Evolutionary conservation across 352 stramenopile genomes (phyloP).

Genomic region (Thalassiosira sp.): DNA sequence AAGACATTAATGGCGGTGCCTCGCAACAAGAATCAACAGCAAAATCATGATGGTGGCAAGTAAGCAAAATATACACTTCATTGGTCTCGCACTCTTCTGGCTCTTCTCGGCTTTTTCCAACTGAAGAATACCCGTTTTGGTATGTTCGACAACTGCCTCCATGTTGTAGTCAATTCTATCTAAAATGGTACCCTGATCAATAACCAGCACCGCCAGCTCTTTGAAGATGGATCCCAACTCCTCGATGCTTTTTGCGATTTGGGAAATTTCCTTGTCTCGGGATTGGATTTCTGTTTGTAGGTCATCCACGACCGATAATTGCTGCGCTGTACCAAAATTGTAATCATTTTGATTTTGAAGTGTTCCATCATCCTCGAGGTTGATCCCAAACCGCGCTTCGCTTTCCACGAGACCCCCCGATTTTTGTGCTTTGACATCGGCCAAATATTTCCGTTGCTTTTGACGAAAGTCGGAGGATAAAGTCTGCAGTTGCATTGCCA

Average conservation of each 20-base stretch:
- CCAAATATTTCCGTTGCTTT: conserved; percentile 97
- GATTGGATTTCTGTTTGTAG: conserved; percentile 91
- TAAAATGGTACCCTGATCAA: conserved; percentile 99
- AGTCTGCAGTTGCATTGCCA: conserved; percentile 96
- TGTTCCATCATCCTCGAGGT: conserved; percentile 57
- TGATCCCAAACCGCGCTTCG: conserved; percentile 89
- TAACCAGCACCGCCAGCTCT: conserved; percentile 98
- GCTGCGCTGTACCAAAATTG: conserved; percentile 89
- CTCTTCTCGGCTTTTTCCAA: conserved; percentile 98
- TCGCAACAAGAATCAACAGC: conserved; percentile 79
- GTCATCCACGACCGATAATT: conserved; percentile 96
- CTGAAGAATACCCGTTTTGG: conserved; percentile 97
- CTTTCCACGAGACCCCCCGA: conserved; percentile 84
- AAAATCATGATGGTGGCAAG: conserved; percentile 74
- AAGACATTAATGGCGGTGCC: conserved; percentile 57
- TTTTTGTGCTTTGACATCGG: conserved; percentile 95
- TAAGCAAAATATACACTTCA: conserved; percentile 86
- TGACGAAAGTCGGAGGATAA: conserved; percentile 95
- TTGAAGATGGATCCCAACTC: conserved; percentile 99
- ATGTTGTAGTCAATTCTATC: conserved; percentile 99
- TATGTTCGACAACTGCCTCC: conserved; percentile 99
- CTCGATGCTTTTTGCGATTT: conserved; percentile 98
- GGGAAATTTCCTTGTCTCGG: conserved; percentile 81
- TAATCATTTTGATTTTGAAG: conserved; percentile 39
- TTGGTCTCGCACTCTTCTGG: conserved; percentile 95